Evolutionary conservation across 2,329 filamentous ascomycete genomes (phyloP), one percentile per base, ranked within the genome.

Genomic region (Emericellopsis cladophorae): DNA sequence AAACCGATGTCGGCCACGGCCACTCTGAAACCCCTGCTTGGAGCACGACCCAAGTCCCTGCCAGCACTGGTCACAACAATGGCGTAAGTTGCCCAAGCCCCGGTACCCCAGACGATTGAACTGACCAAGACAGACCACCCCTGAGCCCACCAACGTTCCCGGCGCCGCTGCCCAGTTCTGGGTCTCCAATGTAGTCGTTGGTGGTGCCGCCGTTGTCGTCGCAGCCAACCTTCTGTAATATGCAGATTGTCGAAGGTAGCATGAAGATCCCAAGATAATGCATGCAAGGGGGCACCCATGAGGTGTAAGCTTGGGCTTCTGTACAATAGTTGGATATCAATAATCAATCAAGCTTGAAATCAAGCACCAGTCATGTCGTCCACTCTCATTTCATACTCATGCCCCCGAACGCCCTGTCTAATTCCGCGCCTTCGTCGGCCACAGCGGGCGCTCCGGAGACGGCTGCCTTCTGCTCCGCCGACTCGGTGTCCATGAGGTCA

Each of bases 351-450:
- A 15, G 8, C 9, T 35, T 9, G 18, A 10, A 29, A 29, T 9
- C 12, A 7, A 29, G 26, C 26, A 29, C 26, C 26, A 29, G 26
- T 29, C 26, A n/a, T n/a, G 33, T 35, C 14, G 33, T 3, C 33
- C 33, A 35, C 18, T 21, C n/a, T 21, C 42, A 58, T 43, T 54
- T 56, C 44, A 66, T 42, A 7, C 44, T 55, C 57, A 74, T 59
- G 3, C 58, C 62, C 2, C 73, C 74, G 62, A 79, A 79, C 2
- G 67, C 73, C 42, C 70, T 62, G 51, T 79, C 74, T 46, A 79
- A 50, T 51, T 75, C 66, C n/a, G 65, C 71, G 4, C 73, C 74
- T 44, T 71, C 61, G 41, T 73, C 70, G 22, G 62, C 46, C 8
- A 47, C 47, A 22, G 51, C 41, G 12, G 47, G 46, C 12, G 45